phyloP scores from a whole-genome alignment of 805 yeast genomes.

The Kodamaea kaohsiungensis region DNA sequence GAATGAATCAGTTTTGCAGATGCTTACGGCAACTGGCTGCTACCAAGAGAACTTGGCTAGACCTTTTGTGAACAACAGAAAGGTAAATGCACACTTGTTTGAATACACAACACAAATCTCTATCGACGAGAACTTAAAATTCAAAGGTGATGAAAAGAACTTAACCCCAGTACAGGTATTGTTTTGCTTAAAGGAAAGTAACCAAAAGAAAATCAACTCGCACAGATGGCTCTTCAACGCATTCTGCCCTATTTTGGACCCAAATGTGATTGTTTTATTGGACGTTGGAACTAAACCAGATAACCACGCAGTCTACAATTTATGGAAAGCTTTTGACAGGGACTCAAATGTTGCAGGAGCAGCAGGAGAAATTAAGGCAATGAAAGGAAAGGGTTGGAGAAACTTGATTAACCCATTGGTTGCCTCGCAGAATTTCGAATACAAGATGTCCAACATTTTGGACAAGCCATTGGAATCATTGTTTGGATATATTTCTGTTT shows the following conservation, averaged over 20 bases:
- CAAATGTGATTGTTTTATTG: slow-evolving; percentile 82
- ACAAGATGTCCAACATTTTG: slow-evolving; percentile 92
- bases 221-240: slow-evolving; percentile 98
- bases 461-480: slow-evolving; percentile 93
- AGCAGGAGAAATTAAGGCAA: slow-evolving; percentile 95
- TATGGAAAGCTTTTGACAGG: slow-evolving; percentile 96
- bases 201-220: slow-evolving; percentile 91
- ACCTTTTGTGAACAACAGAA: slow-evolving; percentile 86
- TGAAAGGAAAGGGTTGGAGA: slow-evolving; percentile 86
- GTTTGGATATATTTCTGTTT: slow-evolving; percentile 89
- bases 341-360: slow-evolving; percentile 99
- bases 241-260: slow-evolving; percentile 86
- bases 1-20: slow-evolving; percentile 79
- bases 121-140: slow-evolving; percentile 82
- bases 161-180: slow-evolving; percentile 93
- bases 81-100: slow-evolving; percentile 90
- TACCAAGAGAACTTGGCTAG: slow-evolving; percentile 98
- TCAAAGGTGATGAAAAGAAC: slow-evolving; percentile 87
- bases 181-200: slow-evolving; percentile 89
- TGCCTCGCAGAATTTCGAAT: slow-evolving; percentile 95
- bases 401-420: slow-evolving; percentile 87
- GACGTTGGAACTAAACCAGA: slow-evolving; percentile 99
- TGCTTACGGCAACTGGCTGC: slow-evolving; percentile 91
- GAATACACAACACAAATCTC: slow-evolving; percentile 97
- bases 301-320: slow-evolving; percentile 79